phyloP scores from a whole-genome alignment of 2,329 filamentous ascomycete genomes.

The Raffaelea albimanens region DNA sequence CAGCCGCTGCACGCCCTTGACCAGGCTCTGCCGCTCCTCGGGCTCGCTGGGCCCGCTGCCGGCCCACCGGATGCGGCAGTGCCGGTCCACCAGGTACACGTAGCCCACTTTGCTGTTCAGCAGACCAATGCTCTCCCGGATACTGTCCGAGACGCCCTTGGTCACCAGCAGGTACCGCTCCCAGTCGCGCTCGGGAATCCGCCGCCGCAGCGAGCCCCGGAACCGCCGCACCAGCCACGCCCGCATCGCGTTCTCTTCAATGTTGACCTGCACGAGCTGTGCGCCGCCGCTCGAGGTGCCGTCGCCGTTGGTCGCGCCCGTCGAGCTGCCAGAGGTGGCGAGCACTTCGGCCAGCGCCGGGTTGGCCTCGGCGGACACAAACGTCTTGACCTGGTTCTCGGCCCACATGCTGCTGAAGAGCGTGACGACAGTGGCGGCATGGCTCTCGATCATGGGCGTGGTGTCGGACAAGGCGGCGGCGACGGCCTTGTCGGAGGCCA shows the following conservation, averaged over 20 bases:
- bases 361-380: constrained; percentile 57
- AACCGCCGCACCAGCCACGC: constrained; percentile 49
- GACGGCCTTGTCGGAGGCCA: constrained; percentile 37
- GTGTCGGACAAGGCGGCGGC: constrained; percentile 63
- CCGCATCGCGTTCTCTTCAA: constrained; percentile 71
- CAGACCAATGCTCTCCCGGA: constrained; percentile 56
- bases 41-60: constrained; percentile 63
- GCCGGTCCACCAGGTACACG: constrained; percentile 78
- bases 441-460: constrained; percentile 51
- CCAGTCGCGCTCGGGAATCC: constrained; percentile 43
- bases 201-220: constrained; percentile 39
- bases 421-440: constrained; percentile 62
- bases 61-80: constrained; percentile 90
- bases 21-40: constrained; percentile 57
- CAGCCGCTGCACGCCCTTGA: constrained; percentile 53
- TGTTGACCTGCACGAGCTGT: constrained; percentile 79
- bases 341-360: constrained; percentile 58
- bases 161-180: constrained; percentile 52
- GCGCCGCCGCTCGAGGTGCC: constrained; percentile 27
- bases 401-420: constrained; percentile 83
- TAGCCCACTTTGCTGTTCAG: constrained; percentile 91
- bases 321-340: background rate
- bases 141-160: constrained; percentile 48
- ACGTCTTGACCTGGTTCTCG: constrained; percentile 66
- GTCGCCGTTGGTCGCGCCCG: too few relatives aligned